These are phyloP conservation scores for Trichocladium uniseriatum DNA, from an alignment of 495 filamentous ascomycete species.

Conservation along the genomic window DNA sequence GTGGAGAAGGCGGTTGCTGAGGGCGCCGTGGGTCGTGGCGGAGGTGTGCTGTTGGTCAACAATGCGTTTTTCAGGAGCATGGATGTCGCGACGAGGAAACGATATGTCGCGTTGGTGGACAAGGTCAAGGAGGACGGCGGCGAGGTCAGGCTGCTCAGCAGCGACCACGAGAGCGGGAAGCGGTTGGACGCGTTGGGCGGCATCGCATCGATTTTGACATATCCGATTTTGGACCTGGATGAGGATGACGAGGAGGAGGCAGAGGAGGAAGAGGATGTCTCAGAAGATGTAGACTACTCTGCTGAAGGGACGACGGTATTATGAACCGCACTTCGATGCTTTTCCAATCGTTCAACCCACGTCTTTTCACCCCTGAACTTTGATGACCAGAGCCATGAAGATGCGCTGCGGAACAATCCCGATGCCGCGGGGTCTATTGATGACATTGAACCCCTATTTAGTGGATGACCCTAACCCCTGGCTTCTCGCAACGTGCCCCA, in stretches of 20 bases:
- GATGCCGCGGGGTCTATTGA: no score
- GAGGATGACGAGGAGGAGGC: conserved; percentile 54
- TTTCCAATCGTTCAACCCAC: no score
- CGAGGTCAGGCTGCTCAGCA: conserved; percentile 78
- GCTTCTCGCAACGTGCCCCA: no score
- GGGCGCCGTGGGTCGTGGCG: conserved; percentile 79
- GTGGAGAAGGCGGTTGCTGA: conserved; percentile 80
- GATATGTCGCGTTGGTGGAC: conserved; percentile 81
- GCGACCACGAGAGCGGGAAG: conserved; percentile 88
- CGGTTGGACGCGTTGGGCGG: conserved; percentile 76
- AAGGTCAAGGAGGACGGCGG: conserved; percentile 84
- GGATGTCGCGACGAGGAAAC: conserved; percentile 67
- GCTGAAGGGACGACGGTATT: conserved; percentile 26
- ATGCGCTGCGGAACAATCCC: no score
- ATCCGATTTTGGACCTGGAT: conserved; percentile 69
- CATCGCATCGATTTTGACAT: conserved; percentile 84
- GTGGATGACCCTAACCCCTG: no score
- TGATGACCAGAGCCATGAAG: no score
- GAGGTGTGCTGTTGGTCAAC: conserved; percentile 74
- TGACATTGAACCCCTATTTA: no score
- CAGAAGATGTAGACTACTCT: conserved; percentile 3
- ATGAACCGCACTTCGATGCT: no score
- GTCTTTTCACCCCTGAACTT: no score
- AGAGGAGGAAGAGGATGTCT: conserved; percentile 14
- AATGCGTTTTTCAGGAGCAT: conserved; percentile 79